phyloP scores from a whole-genome alignment of 352 stramenopile species.

The Phytophthora pinifolia region DNA sequence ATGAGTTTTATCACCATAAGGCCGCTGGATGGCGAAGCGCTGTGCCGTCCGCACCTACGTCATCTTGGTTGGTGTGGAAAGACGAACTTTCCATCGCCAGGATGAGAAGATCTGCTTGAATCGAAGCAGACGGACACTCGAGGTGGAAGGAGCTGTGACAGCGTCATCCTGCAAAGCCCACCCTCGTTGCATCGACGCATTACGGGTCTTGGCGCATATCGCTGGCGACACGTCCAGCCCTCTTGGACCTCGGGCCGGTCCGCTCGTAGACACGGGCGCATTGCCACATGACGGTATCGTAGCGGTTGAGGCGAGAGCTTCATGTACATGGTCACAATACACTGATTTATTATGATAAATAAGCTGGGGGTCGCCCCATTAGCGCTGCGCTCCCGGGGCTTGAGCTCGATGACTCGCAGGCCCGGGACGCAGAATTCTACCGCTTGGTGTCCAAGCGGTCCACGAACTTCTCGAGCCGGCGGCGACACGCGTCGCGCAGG shows the following conservation, averaged over 20 bases:
- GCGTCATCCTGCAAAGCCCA: too few species aligned
- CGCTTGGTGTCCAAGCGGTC: conserved; percentile 57
- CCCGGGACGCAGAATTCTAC: conserved; percentile 20
- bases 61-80: conserved; percentile 5
- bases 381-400: conserved; percentile 11
- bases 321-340: conserved; percentile 18
- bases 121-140: too few species aligned
- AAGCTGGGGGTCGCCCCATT: conserved; percentile 14
- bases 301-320: neutral
- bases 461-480: conserved; percentile 59
- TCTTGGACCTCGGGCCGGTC: too few species aligned
- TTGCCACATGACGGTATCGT: conserved; percentile 4
- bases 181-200: too few species aligned
- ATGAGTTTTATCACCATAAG: conserved; percentile 39
- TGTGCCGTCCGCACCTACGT: conserved; percentile 4
- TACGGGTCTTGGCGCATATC: too few species aligned
- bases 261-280: too few species aligned
- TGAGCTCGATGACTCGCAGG: neutral
- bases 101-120: conserved; percentile 9
- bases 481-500: conserved; percentile 43
- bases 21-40: conserved; percentile 5
- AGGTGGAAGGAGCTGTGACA: too few species aligned
- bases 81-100: conserved; percentile 21
- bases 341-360: conserved; percentile 27
- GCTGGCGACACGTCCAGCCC: too few species aligned